Percentiles rank a stretch among this genome's conserved stretches.
Conservation (phyloP, 2,329 filamentous ascomycete genomes). For the Xylariaceae sp. region DNA sequence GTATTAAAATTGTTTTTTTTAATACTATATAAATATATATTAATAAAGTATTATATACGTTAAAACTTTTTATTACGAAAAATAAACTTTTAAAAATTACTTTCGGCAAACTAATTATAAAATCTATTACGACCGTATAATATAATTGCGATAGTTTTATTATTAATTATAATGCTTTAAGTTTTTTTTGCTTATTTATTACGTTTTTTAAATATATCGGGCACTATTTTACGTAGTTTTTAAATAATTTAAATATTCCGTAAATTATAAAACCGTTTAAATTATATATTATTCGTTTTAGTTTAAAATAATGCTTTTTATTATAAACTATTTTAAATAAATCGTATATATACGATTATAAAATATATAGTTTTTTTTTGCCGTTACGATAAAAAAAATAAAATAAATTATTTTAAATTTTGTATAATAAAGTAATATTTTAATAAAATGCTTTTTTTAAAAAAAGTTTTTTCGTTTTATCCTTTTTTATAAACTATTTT, state of each 20-base stretch:
- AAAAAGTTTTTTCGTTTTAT: background rate
- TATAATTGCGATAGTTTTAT: background rate
- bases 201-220: background rate
- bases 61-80: background rate
- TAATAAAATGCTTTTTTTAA: background rate
- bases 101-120: background rate
- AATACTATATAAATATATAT: background rate
- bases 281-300: background rate
- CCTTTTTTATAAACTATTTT: too few species aligned
- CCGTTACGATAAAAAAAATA: too few species aligned
- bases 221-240: constrained; percentile 1
- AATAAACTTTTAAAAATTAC: background rate
- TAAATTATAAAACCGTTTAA: background rate
- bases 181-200: background rate
- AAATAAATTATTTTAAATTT: background rate
- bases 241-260: background rate
- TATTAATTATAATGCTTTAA: background rate
- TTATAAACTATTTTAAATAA: constrained; percentile 1
- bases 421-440: background rate
- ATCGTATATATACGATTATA: background rate
- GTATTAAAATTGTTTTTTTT: too few species aligned
- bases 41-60: background rate
- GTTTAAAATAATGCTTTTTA: constrained; percentile 1
- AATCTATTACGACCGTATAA: background rate
- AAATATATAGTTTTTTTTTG: background rate